These are phyloP conservation scores for Drechslerella dactyloides DNA, from an alignment of 2,329 filamentous ascomycete genomes.

Conservation along the genomic window DNA sequence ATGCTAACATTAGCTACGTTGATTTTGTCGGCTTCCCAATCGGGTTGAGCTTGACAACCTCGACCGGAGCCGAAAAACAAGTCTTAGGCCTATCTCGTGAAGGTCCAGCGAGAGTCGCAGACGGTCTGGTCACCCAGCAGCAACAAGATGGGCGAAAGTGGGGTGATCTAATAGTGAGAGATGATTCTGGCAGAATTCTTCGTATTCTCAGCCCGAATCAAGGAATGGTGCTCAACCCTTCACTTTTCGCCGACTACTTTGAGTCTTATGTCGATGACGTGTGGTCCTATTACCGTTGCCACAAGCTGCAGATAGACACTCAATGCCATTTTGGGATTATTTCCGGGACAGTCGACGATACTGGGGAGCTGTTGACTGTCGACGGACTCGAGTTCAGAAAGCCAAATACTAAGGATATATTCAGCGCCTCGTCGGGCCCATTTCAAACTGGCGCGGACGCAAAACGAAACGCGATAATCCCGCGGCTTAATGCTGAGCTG, in stretches of 20 bases:
- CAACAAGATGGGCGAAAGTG: constrained; percentile 66
- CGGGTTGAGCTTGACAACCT: constrained; percentile 62
- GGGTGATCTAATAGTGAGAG: constrained; percentile 65
- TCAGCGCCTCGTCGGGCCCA: constrained; percentile 70
- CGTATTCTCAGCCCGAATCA: constrained; percentile 61
- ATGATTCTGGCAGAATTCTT: constrained; percentile 57
- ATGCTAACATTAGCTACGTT: constrained; percentile 74
- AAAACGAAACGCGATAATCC: constrained; percentile 58
- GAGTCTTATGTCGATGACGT: constrained; percentile 61
- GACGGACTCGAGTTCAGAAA: constrained; percentile 63
- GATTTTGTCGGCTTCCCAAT: constrained; percentile 75
- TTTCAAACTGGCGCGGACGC: constrained; percentile 60
- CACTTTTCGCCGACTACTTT: constrained; percentile 61
- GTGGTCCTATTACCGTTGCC: constrained; percentile 59
- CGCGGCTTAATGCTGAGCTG: constrained; percentile 76
- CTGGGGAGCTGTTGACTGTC: constrained; percentile 59
- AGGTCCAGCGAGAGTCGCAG: constrained; percentile 66
- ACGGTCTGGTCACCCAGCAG: constrained; percentile 65
- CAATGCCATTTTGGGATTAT: constrained; percentile 67
- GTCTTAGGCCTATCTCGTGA: constrained; percentile 67
- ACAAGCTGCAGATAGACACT: constrained; percentile 67
- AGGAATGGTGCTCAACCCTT: constrained; percentile 57
- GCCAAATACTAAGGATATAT: constrained; percentile 69
- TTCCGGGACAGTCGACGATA: constrained; percentile 61
- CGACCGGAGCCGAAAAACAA: constrained; percentile 60